Percentiles rank a stretch among this genome's conserved stretches.
Evolutionary conservation across 306 rosid species (phyloP).

Genomic region (Quercus gilva): DNA sequence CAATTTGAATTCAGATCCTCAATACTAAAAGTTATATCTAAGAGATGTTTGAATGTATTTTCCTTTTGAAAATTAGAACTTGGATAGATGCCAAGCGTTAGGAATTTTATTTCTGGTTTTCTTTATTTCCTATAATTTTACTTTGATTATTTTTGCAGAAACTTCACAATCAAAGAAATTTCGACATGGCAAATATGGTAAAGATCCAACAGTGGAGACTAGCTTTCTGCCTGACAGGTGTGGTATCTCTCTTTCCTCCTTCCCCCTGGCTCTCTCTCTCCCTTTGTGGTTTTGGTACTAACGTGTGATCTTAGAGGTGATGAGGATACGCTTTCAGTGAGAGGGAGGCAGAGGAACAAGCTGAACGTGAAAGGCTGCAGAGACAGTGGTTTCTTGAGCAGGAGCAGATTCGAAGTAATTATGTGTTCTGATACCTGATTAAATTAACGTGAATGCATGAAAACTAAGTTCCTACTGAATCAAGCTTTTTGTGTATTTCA

Average conservation of each 20-base stretch:
- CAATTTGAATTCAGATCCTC: not conserved
- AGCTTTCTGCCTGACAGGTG: constrained; percentile 98
- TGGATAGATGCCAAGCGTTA: not conserved
- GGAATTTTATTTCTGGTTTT: constrained; percentile 12
- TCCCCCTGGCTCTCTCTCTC: constrained; percentile 7
- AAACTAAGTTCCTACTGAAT: not conserved
- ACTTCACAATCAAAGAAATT: constrained; percentile 38
- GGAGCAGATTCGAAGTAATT: constrained; percentile 80
- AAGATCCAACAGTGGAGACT: constrained; percentile 98
- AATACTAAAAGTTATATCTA: not conserved
- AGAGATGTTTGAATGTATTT: not conserved
- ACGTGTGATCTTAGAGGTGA: constrained; percentile 70
- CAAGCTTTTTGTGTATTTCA: constrained; percentile 33
- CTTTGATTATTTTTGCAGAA: constrained; percentile 33
- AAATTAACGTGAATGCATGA: not conserved
- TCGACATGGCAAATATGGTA: constrained; percentile 63
- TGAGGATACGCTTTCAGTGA: constrained; percentile 82
- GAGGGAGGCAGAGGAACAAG: constrained; percentile 99
- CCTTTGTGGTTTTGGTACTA: constrained; percentile 33
- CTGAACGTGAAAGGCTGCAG: constrained; percentile 90
- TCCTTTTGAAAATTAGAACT: not conserved
- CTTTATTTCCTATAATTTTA: not conserved
- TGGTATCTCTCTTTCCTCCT: constrained; percentile 22
- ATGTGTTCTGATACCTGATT: not conserved
- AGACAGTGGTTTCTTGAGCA: constrained; percentile 86